Conservation (phyloP, 768 basidiomycete genomes). For the Psilocybe cubensis region DNA sequence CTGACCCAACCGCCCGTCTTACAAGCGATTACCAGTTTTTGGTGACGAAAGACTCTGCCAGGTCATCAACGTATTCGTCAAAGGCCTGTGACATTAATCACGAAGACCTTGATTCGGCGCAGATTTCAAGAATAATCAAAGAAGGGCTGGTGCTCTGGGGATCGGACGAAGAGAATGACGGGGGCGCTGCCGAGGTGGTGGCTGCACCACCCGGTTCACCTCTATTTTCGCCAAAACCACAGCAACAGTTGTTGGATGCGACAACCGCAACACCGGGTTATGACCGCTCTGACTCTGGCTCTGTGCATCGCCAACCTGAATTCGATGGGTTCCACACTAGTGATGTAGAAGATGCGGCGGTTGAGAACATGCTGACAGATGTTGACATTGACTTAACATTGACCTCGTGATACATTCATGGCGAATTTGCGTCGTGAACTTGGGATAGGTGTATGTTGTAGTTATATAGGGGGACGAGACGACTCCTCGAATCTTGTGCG, state of each 20-base stretch:
- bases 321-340: conserved; percentile 10
- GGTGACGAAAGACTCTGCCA: conserved; percentile 37
- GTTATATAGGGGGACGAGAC: neutral
- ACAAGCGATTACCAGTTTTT: conserved; percentile 58
- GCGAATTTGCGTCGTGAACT: neutral
- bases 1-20: conserved; percentile 16
- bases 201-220: conserved; percentile 2
- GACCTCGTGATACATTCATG: conserved; percentile 8
- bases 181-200: conserved; percentile 2
- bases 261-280: conserved; percentile 3
- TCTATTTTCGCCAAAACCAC: conserved; percentile 3
- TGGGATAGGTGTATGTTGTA: neutral
- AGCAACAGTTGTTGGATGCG: conserved; percentile 1
- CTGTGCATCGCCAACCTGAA: neutral
- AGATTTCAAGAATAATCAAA: conserved; percentile 49
- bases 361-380: conserved; percentile 28
- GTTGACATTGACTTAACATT: conserved; percentile 10
- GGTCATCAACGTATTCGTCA: conserved; percentile 42
- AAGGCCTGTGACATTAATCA: conserved; percentile 41
- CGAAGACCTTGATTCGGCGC: conserved; percentile 50
- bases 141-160: conserved; percentile 56
- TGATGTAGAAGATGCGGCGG: conserved; percentile 28
- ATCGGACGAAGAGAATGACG: conserved; percentile 12
- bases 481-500: neutral
- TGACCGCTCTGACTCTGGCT: neutral